Percentiles rank a stretch among this genome's conserved stretches.
Evolutionary conservation across 169 alveolate species (phyloP).

Genomic region (Toxoplasma gondii): DNA sequence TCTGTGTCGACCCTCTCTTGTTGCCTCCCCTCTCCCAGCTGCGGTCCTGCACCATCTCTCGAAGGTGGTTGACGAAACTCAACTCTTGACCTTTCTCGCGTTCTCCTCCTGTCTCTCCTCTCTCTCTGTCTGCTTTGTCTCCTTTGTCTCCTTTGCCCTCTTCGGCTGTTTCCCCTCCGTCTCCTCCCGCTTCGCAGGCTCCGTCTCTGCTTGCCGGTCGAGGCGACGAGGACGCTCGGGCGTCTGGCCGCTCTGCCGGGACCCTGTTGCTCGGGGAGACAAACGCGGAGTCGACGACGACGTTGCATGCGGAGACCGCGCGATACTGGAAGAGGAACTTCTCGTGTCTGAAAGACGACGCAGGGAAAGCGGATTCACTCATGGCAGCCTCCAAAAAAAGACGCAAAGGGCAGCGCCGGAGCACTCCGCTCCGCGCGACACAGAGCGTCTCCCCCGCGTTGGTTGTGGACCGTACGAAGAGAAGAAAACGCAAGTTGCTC

Average conservation of each 20-base stretch:
- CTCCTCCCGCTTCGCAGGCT: not conserved
- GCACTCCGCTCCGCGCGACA: no score
- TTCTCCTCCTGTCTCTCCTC: not conserved
- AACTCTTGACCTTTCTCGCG: not conserved
- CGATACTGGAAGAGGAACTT: not conserved
- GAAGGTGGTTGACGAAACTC: not conserved
- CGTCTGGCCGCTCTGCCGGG: no score
- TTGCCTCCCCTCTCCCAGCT: not conserved
- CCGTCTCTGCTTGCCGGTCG: not conserved
- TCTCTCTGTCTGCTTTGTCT: not conserved
- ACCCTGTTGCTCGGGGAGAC: not conserved
- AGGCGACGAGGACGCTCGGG: no score
- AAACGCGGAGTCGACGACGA: not conserved
- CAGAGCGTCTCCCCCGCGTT: no score
- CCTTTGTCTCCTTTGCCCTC: not conserved
- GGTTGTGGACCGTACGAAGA: no score
- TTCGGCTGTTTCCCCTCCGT: not conserved
- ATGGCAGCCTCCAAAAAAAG: not conserved
- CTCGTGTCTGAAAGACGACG: constrained; percentile 11
- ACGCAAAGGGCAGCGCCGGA: not conserved
- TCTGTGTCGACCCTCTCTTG: not conserved
- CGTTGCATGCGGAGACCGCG: not conserved
- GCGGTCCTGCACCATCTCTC: not conserved
- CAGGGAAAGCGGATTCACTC: not conserved
- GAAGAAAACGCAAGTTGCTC: no score